Evolutionary conservation across 805 yeast genomes (phyloP).

Genomic region (Yamadazyma nakazawae): DNA sequence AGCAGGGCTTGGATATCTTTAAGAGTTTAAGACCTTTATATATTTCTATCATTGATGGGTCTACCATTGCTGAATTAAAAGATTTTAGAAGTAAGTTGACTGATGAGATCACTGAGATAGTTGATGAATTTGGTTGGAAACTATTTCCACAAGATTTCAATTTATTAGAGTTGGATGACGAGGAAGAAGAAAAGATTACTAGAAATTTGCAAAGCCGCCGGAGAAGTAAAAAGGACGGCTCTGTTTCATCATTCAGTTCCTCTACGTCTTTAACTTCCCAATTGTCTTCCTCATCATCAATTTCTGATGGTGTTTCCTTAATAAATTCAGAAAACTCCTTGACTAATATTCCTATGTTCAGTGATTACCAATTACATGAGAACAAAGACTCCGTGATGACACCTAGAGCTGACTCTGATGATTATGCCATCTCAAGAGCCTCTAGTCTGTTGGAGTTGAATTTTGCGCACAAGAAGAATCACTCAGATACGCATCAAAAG

Average conservation of each 20-base stretch:
- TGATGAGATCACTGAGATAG: conserved; percentile 70
- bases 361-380: conserved; percentile 44
- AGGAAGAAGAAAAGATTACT: conserved; percentile 31
- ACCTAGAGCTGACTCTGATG: conserved; percentile 29
- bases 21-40: conserved; percentile 82
- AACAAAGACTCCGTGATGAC: conserved; percentile 25
- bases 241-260: conserved; percentile 9
- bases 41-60: conserved; percentile 57
- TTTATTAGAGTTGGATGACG: conserved; percentile 43
- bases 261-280: conserved; percentile 13
- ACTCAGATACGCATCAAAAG: conserved; percentile 14
- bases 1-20: conserved; percentile 84
- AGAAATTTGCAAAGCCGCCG: conserved; percentile 49
- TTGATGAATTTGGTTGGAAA: conserved; percentile 79
- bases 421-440: conserved; percentile 21
- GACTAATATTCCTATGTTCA: conserved; percentile 62
- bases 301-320: conserved; percentile 59
- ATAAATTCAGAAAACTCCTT: conserved; percentile 60
- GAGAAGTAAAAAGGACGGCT: conserved; percentile 29
- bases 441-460: conserved; percentile 21
- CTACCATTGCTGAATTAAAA: conserved; percentile 57
- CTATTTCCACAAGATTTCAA: conserved; percentile 80
- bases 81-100: conserved; percentile 59
- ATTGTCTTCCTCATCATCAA: conserved; percentile 32
- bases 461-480: conserved; percentile 18